Conservation (phyloP, 139 green algal genomes). For the Auxenochlorella pyrenoidosa region DNA sequence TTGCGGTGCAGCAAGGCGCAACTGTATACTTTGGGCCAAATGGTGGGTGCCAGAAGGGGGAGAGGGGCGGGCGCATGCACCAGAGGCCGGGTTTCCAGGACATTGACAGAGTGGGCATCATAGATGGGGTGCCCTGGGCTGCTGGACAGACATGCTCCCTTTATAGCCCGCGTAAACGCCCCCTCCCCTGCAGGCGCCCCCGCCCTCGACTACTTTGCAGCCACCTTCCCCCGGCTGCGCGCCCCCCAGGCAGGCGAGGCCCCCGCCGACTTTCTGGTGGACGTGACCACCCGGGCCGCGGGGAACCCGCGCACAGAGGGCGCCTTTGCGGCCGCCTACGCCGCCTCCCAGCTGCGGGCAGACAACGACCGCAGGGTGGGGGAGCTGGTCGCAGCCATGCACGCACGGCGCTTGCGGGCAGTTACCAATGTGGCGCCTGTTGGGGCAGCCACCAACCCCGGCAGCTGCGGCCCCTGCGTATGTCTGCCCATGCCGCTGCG, state of each 20-base stretch:
- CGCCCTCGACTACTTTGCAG: conserved; percentile 13
- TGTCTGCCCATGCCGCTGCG: background rate
- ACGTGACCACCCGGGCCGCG: background rate
- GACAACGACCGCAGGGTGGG: background rate
- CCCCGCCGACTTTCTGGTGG: conserved; percentile 26
- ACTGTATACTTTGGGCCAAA: conserved; percentile 65
- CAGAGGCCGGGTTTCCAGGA: background rate
- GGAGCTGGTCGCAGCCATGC: background rate
- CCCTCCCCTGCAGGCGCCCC: background rate
- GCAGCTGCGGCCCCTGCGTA: background rate
- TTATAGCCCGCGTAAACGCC: too few relatives aligned
- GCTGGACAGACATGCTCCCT: too few relatives aligned
- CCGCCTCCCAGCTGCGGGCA: background rate
- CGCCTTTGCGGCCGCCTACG: conserved; percentile 25
- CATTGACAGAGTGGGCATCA: too few relatives aligned
- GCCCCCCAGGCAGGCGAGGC: background rate
- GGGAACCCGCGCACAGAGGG: background rate
- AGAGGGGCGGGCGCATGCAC: background rate
- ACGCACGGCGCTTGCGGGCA: background rate
- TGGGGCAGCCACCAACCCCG: background rate
- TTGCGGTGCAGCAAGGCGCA: conserved; percentile 48
- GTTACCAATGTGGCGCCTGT: background rate
- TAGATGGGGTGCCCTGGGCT: too few relatives aligned
- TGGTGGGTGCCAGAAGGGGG: conserved; percentile 8
- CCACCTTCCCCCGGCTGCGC: conserved; percentile 2